Evolutionary conservation across 176 grass and related monocot genomes (phyloP).

Genomic region (Oropetium thomaeum): DNA sequence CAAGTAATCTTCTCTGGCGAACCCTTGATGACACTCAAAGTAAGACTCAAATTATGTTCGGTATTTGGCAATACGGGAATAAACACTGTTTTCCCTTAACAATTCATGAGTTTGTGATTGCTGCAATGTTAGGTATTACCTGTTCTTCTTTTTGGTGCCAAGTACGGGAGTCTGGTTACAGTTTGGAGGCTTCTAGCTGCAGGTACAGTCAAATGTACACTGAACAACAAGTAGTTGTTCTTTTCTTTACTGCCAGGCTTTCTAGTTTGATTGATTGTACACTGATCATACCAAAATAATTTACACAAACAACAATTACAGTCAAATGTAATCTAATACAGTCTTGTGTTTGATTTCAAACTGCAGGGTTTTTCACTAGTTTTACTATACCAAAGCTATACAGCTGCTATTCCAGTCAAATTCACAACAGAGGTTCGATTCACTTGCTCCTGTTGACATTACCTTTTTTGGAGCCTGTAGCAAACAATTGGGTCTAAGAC

Average conservation of each 20-base stretch:
- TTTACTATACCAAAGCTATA: conserved; percentile 86
- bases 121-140: conserved; percentile 52
- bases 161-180: conserved; percentile 57
- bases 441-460: not conserved
- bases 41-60: conserved; percentile 33
- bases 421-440: conserved; percentile 64
- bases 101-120: not conserved
- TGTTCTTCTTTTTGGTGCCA: conserved; percentile 62
- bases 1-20: conserved; percentile 89
- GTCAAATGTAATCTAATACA: no score
- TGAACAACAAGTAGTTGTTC: not conserved
- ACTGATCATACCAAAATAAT: no score
- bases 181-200: conserved; percentile 59
- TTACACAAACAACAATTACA: no score
- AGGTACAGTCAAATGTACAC: conserved; percentile 43
- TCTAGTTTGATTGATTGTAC: no score
- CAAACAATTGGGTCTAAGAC: not conserved
- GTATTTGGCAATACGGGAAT: not conserved
- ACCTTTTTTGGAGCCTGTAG: not conserved
- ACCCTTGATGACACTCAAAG: conserved; percentile 81
- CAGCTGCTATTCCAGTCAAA: conserved; percentile 60
- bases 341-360: conserved; percentile 16
- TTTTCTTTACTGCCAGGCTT: not conserved
- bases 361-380: conserved; percentile 81
- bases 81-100: not conserved